Percentiles rank a stretch among this genome's conserved stretches.
Evolutionary conservation across 495 filamentous ascomycete genomes (phyloP).

Genomic region (Aspergillus sclerotioniger): DNA sequence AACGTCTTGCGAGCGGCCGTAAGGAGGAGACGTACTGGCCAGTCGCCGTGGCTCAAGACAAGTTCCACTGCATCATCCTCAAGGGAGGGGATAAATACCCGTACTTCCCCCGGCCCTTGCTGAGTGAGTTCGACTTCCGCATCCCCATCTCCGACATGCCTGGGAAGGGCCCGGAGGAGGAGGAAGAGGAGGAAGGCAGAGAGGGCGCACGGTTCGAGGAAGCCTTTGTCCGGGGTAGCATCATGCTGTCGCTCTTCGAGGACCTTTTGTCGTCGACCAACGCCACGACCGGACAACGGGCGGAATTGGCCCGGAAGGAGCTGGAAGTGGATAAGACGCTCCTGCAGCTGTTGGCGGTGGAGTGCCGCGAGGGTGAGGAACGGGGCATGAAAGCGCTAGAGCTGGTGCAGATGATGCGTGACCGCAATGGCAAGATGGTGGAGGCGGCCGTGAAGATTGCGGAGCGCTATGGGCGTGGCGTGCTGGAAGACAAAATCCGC

Average conservation of each 20-base stretch:
- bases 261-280: constrained; percentile 65
- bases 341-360: constrained; percentile 82
- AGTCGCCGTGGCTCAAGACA: constrained; percentile 84
- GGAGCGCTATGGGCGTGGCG: constrained; percentile 67
- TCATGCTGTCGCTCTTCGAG: constrained; percentile 66
- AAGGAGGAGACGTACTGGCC: constrained; percentile 94
- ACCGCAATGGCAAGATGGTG: constrained; percentile 77
- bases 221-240: constrained; percentile 68
- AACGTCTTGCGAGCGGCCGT: constrained; percentile 74
- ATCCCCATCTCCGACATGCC: constrained; percentile 67
- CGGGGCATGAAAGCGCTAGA: constrained; percentile 92
- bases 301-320: constrained; percentile 66
- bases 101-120: constrained; percentile 89
- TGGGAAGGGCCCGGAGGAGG: constrained; percentile 33
- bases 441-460: constrained; percentile 84
- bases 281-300: constrained; percentile 59
- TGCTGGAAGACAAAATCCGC: constrained; percentile 83
- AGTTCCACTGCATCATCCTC: constrained; percentile 98
- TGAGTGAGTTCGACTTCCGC: constrained; percentile 90
- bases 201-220: constrained; percentile 64
- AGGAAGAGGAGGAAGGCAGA: constrained; percentile 40
- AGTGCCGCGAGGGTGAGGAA: constrained; percentile 90
- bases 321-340: constrained; percentile 82
- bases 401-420: constrained; percentile 72
- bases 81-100: constrained; percentile 92